phyloP scores from a whole-genome alignment of 306 rosid genomes.

The Senna siamea region DNA sequence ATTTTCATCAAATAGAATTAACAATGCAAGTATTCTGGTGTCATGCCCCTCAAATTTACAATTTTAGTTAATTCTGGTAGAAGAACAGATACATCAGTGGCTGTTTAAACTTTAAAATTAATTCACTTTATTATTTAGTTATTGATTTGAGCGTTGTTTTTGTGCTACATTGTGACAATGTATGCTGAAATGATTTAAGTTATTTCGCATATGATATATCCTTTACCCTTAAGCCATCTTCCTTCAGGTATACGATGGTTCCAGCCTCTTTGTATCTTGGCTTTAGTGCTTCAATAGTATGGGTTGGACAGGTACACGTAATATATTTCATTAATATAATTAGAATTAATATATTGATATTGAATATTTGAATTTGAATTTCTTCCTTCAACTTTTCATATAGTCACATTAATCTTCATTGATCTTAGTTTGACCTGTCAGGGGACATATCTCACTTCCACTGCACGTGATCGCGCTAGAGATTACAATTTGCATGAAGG shows the following conservation, averaged over 20 bases:
- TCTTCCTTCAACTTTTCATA: conserved; percentile 35
- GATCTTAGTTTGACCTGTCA: conserved; percentile 45
- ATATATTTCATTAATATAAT: no score
- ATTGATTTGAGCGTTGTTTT: conserved; percentile 7
- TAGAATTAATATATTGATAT: no score
- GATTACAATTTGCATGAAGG: conserved; percentile 69
- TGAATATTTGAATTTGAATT: no score
- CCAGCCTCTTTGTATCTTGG: conserved; percentile 91
- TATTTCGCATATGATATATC: not conserved
- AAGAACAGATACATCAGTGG: not conserved
- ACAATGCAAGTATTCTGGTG: not conserved
- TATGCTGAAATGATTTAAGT: conserved; percentile 15
- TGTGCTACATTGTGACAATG: conserved; percentile 16
- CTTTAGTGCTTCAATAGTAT: conserved; percentile 89
- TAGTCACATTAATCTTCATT: conserved; percentile 6
- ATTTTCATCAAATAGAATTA: not conserved
- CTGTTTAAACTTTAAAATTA: not conserved
- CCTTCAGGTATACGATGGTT: conserved; percentile 79
- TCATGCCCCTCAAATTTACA: conserved; percentile 9
- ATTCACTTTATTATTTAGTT: not conserved
- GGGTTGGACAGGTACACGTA: conserved; percentile 94
- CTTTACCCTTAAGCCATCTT: conserved; percentile 24
- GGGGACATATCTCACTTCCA: conserved; percentile 91
- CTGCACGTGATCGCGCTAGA: conserved; percentile 75
- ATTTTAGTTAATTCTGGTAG: conserved; percentile 18